A percentile compares a stretch with the other conserved stretches of the same genome.
These are phyloP conservation scores for Arbutus unedo DNA, from an alignment of 148 eudicot genomes.

Conservation along the genomic window DNA sequence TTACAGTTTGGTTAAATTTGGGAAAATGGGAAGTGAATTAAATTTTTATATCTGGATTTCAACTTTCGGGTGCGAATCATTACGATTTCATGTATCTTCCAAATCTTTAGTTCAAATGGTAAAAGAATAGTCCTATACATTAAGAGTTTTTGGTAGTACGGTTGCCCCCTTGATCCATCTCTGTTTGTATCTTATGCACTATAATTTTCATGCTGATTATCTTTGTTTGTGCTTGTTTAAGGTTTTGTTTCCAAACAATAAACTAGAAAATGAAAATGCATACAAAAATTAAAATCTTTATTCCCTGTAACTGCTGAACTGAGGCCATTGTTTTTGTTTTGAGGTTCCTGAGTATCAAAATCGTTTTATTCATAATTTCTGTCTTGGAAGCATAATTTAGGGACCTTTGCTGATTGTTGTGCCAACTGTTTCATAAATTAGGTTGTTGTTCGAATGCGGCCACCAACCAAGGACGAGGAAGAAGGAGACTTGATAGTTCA, in stretches of 20 bases:
- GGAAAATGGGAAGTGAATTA: background rate
- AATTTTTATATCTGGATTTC: background rate
- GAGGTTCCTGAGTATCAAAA: background rate
- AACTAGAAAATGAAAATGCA: background rate
- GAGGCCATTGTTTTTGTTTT: background rate
- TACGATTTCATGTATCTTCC: no score
- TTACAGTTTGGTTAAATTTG: background rate
- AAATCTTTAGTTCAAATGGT: background rate
- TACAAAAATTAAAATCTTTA: background rate
- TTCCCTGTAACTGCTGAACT: background rate
- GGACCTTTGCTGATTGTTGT: background rate
- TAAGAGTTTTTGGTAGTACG: background rate
- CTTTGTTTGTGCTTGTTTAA: background rate
- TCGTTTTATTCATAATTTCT: background rate
- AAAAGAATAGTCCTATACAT: background rate
- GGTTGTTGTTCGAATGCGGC: constrained; percentile 91
- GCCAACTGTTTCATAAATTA: constrained; percentile 19
- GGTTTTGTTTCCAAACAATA: background rate
- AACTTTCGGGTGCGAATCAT: background rate
- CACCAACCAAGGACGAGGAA: constrained; percentile 72
- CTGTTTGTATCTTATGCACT: background rate
- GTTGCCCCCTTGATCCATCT: background rate
- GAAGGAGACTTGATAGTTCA: constrained; percentile 64
- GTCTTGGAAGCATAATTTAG: background rate
- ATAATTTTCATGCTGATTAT: constrained; percentile 9